Conservation (phyloP, 1,284 basidiomycete genomes). For the Farysia itapuensis region DNA sequence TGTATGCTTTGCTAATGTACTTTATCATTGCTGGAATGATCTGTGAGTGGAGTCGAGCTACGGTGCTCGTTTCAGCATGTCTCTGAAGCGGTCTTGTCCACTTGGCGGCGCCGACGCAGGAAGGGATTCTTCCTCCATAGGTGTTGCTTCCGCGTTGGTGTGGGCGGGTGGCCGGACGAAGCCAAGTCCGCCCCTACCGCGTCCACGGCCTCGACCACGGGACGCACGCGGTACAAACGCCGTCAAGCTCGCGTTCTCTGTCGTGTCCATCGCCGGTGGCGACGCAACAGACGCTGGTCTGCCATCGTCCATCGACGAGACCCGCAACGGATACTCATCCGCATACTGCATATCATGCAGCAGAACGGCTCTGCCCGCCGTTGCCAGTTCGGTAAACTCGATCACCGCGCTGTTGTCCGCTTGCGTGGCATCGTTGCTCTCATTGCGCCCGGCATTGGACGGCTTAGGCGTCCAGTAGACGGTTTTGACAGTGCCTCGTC, state of each 20-base stretch:
- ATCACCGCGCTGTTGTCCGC: constrained; percentile 24
- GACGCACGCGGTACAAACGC: constrained; percentile 22
- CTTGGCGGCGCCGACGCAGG: too few species aligned
- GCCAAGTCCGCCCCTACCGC: background rate
- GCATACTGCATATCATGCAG: background rate
- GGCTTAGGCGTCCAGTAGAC: constrained; percentile 51
- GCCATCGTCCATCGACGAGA: background rate
- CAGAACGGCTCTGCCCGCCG: constrained; percentile 38
- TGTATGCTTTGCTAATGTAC: too few species aligned
- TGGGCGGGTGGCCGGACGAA: background rate
- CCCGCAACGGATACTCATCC: background rate
- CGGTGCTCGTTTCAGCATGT: constrained; percentile 30
- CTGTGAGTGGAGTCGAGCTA: too few species aligned
- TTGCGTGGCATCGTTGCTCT: constrained; percentile 8
- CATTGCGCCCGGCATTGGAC: background rate
- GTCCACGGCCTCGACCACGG: constrained; percentile 1
- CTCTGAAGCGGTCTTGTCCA: constrained; percentile 41
- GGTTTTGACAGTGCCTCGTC: constrained; percentile 29
- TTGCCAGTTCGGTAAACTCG: constrained; percentile 32
- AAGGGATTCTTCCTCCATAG: too few species aligned
- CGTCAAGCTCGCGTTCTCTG: constrained; percentile 1
- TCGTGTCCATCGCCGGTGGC: background rate
- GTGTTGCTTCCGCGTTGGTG: background rate
- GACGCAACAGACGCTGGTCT: background rate
- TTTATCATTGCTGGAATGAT: too few species aligned